A percentile compares a stretch with the other conserved stretches of the same genome.
Conservation (phyloP, 1,139 yeast species). For the Magnusiomyces sp. region DNA sequence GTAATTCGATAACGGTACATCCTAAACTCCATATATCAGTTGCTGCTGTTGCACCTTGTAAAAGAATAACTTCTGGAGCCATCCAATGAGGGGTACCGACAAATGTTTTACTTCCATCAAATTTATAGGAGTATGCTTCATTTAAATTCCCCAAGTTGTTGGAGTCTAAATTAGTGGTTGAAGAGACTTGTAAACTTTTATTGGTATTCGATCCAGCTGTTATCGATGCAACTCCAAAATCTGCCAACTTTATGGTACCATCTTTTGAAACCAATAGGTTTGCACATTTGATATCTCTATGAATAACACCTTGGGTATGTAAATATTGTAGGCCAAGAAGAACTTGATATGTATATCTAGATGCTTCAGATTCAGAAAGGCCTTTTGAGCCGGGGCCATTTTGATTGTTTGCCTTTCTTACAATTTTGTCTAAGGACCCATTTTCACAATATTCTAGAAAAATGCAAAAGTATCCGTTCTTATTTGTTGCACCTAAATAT, state of each 20-base stretch:
- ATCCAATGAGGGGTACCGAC: conserved; percentile 80
- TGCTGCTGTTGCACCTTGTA: conserved; percentile 81
- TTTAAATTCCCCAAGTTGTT: too few relatives aligned
- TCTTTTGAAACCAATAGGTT: conserved; percentile 55
- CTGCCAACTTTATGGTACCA: conserved; percentile 62
- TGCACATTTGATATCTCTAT: conserved; percentile 73
- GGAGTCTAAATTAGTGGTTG: too few relatives aligned
- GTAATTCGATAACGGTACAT: conserved; percentile 80
- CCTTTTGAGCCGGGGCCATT: too few relatives aligned
- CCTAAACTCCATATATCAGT: conserved; percentile 79
- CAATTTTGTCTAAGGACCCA: conserved; percentile 70
- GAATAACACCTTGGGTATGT: conserved; percentile 67
- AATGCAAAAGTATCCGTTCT: conserved; percentile 56
- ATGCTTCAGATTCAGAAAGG: conserved; percentile 55
- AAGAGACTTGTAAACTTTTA: too few relatives aligned
- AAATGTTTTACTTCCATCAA: conserved; percentile 23
- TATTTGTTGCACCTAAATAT: conserved; percentile 80
- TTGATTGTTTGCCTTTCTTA: too few relatives aligned
- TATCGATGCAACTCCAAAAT: conserved; percentile 69
- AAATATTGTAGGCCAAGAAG: conserved; percentile 61
- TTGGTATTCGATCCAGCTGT: too few relatives aligned
- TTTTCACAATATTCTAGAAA: conserved; percentile 73
- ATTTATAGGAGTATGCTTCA: background rate
- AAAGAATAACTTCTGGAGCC: conserved; percentile 76
- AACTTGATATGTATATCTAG: conserved; percentile 58